These are phyloP conservation scores for Cryptosporidium andersoni DNA, from an alignment of 169 alveolate genomes.

Conservation along the genomic window DNA sequence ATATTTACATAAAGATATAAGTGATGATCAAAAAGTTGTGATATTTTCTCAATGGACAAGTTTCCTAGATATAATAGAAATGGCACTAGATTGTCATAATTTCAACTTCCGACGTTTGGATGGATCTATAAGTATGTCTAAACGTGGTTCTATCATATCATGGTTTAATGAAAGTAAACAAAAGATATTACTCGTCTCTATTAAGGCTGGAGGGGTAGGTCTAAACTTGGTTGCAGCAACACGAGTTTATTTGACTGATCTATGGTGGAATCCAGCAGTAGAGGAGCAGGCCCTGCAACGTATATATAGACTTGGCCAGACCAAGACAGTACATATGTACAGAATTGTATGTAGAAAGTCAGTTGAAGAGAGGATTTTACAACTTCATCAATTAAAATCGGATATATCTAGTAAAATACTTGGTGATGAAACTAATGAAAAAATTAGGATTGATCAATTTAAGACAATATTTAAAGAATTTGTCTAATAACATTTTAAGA, in stretches of 20 bases:
- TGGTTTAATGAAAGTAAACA: constrained; percentile 73
- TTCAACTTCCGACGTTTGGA: too few relatives aligned
- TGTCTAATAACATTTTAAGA: too few relatives aligned
- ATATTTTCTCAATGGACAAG: not conserved
- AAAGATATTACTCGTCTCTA: constrained; percentile 79
- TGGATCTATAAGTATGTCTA: too few relatives aligned
- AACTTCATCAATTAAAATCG: constrained; percentile 76
- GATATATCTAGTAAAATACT: constrained; percentile 69
- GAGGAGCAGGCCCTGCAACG: constrained; percentile 93
- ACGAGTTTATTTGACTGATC: constrained; percentile 83
- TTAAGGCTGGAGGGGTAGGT: constrained; percentile 90
- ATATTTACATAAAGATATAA: not conserved
- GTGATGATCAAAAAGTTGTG: not conserved
- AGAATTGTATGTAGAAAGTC: constrained; percentile 83
- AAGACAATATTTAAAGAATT: too few relatives aligned
- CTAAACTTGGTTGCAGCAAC: constrained; percentile 84
- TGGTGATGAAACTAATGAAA: constrained; percentile 65
- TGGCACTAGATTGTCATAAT: too few relatives aligned
- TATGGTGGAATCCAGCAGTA: constrained; percentile 92
- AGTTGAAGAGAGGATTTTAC: constrained; percentile 87
- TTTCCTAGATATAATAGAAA: not conserved
- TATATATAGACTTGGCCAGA: constrained; percentile 94
- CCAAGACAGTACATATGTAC: constrained; percentile 80
- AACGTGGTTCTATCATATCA: not conserved
- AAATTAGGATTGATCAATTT: too few relatives aligned